phyloP scores from a whole-genome alignment of 2,329 filamentous ascomycete species.

The Cercospora berteroae region DNA sequence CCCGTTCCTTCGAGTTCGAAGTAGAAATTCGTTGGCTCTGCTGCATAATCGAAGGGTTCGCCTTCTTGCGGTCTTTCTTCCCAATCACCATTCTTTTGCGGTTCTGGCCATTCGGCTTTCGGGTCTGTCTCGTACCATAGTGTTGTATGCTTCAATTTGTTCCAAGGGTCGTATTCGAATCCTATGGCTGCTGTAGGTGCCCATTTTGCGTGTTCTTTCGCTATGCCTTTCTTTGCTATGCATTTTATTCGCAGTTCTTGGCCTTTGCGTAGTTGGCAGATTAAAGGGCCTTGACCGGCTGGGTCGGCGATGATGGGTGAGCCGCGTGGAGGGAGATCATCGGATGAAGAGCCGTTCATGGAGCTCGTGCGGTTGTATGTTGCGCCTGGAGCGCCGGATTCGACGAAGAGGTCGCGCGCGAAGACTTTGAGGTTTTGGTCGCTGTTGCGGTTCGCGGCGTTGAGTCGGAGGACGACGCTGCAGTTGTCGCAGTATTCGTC shows the following conservation, averaged over 20 bases:
- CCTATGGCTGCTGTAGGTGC: conserved; percentile 86
- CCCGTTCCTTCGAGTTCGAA: conserved; percentile 89
- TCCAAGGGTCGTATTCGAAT: conserved; percentile 97
- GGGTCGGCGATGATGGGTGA: conserved; percentile 80
- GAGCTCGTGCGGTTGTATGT: conserved; percentile 68
- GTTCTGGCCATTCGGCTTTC: conserved; percentile 36
- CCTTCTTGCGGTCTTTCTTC: conserved; percentile 78
- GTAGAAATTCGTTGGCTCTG: conserved; percentile 77
- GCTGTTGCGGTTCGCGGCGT: conserved; percentile 67
- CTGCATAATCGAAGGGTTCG: conserved; percentile 87
- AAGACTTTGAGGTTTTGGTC: conserved; percentile 93
- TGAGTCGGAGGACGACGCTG: conserved; percentile 77
- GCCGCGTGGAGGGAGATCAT: conserved; percentile 54
- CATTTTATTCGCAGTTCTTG: conserved; percentile 90
- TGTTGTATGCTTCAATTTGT: conserved; percentile 87
- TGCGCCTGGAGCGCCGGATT: conserved; percentile 49
- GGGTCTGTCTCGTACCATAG: conserved; percentile 87
- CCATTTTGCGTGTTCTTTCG: conserved; percentile 99
- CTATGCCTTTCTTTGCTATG: conserved; percentile 96
- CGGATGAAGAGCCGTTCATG: conserved; percentile 64
- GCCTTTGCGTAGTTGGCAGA: conserved; percentile 83
- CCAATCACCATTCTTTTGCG: conserved; percentile 63
- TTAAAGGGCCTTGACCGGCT: conserved; percentile 76
- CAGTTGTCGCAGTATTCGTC: conserved; percentile 93
- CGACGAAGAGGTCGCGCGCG: conserved; percentile 78